Base-by-base conservation (phyloP, 1,284 basidiomycete species). In the Apiotrichum gracile region DNA sequence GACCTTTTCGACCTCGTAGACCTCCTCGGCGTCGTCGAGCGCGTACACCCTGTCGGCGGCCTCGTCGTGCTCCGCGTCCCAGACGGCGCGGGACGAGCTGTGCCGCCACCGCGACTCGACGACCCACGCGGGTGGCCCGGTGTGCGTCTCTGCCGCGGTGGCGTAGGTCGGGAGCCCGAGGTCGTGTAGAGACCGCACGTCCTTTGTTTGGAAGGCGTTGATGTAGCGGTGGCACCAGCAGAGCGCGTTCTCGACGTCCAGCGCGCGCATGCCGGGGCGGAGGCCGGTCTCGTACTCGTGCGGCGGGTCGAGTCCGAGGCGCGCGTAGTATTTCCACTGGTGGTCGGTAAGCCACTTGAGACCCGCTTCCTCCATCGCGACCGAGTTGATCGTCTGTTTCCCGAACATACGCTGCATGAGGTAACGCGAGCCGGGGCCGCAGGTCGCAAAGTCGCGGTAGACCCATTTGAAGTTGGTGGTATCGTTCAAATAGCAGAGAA, bases 191-290 rank as follows among this genome's bases (percentile, higher is more conserved):
- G 40, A 52, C 2, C 37, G 17, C 14, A 51, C 52, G 1, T 54
- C 49, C 31, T 54, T 56, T 19, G 22, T 40, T 3, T 41, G 13
- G 26, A 49, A 55, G 3, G 53, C 53, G 27, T 52, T 47, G 10
- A 68, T 60, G 49, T 68, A 68, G 1, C 66, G 61, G 50, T 67
- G 64, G 38, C 48, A 52, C 66, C 66, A 68, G 40, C 66, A 68
- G n/a, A 68, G 51, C 1, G 66, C 56, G 48, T 67, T 68, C 45
- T 67, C 66, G 37, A 65, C 38, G 49, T 67, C 65, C 14, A 68
- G 52, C 4, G 62, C 63, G 22, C 65, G 56, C 61, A 68, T 60
- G 3, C 66, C 39, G 6, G 43, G 65, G 42, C 60, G 49, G 8
- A 65, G 35, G 3, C 65, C 66, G 24, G 25, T 29, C 27, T 55